These are phyloP conservation scores for Lachnellula subtilissima DNA, from an alignment of 2,329 filamentous ascomycete genomes.

Conservation along the genomic window DNA sequence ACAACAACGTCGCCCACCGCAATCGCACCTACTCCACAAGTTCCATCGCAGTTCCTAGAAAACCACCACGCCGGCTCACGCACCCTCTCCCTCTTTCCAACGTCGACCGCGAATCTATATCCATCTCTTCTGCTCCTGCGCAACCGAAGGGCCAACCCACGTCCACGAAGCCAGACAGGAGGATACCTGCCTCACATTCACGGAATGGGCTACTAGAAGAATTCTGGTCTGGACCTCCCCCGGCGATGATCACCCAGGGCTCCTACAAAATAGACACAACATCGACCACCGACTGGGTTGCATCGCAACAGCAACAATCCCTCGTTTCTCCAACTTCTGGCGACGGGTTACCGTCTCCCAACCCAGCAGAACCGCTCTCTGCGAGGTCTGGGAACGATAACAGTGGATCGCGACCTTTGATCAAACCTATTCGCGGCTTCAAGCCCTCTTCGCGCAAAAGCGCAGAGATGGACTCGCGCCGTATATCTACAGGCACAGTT, in stretches of 20 bases:
- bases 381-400: slow-evolving; percentile 5
- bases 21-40: not conserved
- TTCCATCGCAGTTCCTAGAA: not conserved
- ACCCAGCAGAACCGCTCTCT: slow-evolving; percentile 9
- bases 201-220: slow-evolving; percentile 13
- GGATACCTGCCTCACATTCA: slow-evolving; percentile 7
- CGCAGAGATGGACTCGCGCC: slow-evolving; percentile 22
- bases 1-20: not conserved
- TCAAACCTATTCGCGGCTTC: slow-evolving; percentile 28
- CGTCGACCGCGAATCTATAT: not conserved
- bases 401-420: slow-evolving; percentile 16
- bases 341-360: slow-evolving; percentile 6
- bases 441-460: slow-evolving; percentile 24
- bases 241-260: slow-evolving; percentile 26
- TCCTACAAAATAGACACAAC: slow-evolving; percentile 18
- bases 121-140: not conserved
- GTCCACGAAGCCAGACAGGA: not conserved
- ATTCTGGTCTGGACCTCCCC: slow-evolving; percentile 19
- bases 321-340: slow-evolving; percentile 10
- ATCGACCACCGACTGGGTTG: slow-evolving; percentile 27
- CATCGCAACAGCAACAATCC: slow-evolving; percentile 19
- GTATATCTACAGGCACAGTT: slow-evolving; percentile 24
- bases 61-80: not conserved
- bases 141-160: not conserved
- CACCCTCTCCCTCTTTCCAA: not conserved